These are phyloP conservation scores for Ceratocystis lukuohia DNA, from an alignment of 2,329 filamentous ascomycete genomes.

Conservation along the genomic window DNA sequence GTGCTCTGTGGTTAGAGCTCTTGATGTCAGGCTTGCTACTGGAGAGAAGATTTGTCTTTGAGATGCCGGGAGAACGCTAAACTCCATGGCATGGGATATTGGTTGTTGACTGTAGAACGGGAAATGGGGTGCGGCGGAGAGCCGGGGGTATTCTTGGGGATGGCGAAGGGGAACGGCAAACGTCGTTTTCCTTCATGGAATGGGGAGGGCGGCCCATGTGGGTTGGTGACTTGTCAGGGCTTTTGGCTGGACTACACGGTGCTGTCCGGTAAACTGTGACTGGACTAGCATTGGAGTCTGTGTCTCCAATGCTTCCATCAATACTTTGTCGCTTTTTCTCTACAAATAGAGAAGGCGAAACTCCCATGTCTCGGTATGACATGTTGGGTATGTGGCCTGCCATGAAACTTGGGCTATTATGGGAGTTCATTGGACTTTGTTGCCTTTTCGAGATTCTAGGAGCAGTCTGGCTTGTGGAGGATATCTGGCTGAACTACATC, in stretches of 20 bases:
- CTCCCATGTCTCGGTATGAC: constrained; percentile 2
- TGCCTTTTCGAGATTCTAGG: not conserved
- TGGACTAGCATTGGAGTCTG: constrained; percentile 12
- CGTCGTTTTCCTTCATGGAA: not conserved
- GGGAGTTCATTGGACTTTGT: not conserved
- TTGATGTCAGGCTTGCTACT: not conserved
- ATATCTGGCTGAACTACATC: not conserved
- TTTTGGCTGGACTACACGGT: constrained; percentile 15
- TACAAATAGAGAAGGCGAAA: constrained; percentile 11
- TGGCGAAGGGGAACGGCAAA: constrained; percentile 9
- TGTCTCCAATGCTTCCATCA: constrained; percentile 5
- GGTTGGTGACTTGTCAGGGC: not conserved
- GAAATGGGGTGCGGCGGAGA: constrained; percentile 5
- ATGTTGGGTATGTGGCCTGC: not conserved
- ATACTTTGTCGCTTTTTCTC: constrained; percentile 14
- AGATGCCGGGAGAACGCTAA: constrained; percentile 8
- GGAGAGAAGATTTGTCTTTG: not conserved
- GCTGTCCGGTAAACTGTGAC: constrained; percentile 12
- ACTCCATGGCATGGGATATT: constrained; percentile 11
- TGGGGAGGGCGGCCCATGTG: not conserved
- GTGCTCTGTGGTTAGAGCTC: constrained; percentile 5
- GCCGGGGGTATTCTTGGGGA: constrained; percentile 10
- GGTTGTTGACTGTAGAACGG: constrained; percentile 13
- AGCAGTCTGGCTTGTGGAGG: not conserved
- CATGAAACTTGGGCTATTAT: not conserved